phyloP scores from a whole-genome alignment of 2,329 filamentous ascomycete genomes.

The Polytolypa hystricis region DNA sequence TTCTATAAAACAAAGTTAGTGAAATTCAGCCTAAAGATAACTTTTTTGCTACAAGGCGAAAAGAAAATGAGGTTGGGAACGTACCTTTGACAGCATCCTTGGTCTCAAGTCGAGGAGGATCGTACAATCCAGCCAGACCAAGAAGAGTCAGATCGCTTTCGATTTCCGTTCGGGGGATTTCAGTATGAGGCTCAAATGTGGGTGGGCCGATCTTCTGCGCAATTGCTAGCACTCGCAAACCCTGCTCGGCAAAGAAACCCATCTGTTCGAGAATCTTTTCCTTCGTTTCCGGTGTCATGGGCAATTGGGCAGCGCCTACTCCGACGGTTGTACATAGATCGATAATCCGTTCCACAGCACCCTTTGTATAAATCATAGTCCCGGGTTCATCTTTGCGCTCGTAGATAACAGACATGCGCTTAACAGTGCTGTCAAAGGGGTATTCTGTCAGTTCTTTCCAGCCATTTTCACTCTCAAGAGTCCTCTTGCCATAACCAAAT shows the following conservation, averaged over 20 bases:
- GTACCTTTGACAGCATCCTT: conserved; percentile 40
- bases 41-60: neutral
- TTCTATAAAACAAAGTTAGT: conserved; percentile 15
- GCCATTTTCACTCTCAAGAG: conserved; percentile 27
- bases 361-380: conserved; percentile 19
- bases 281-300: conserved; percentile 31
- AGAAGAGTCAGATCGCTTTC: conserved; percentile 46
- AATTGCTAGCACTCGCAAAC: conserved; percentile 50
- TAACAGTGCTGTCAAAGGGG: conserved; percentile 54
- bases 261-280: conserved; percentile 43
- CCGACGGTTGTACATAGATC: conserved; percentile 43
- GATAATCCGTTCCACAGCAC: conserved; percentile 33
- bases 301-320: conserved; percentile 28
- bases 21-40: too few relatives aligned
- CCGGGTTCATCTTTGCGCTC: conserved; percentile 24
- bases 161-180: conserved; percentile 37
- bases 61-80: neutral
- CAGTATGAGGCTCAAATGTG: conserved; percentile 17
- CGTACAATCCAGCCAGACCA: conserved; percentile 50
- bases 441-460: conserved; percentile 50
- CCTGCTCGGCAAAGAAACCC: conserved; percentile 46
- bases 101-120: conserved; percentile 50
- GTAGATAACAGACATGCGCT: conserved; percentile 57
- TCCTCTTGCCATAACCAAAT: conserved; percentile 42
- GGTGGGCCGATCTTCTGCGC: conserved; percentile 30